Evolutionary conservation across 257 asterid genomes (phyloP), one percentile per base, ranked within the genome.

Genomic region (Hygrophila difformis): DNA sequence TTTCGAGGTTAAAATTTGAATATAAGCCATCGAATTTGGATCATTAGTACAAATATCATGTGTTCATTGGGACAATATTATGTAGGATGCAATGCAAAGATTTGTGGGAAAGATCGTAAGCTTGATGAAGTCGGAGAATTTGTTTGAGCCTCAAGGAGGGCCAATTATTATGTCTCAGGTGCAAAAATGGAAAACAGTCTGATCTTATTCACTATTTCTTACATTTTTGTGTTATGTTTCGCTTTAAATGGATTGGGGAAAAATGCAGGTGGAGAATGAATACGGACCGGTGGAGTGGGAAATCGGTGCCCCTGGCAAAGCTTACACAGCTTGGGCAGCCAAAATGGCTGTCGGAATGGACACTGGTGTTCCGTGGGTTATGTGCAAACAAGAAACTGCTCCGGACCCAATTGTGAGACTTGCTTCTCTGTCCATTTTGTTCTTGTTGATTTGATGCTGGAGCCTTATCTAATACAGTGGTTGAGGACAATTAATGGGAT

Each of bases 331-430:
- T 15, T 89, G 98, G 98, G 79, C 92, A 6, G 94, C 98, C 24
- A 61, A 79, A 62, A 73, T 89, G 96, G 96, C 98, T 31, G 86
- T 79, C 19, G 77, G 72, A 39, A 85, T 71, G 46, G 47, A 77
- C 19, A 89, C 96, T 16, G 96, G 93, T 20, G 98, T 85, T 15
- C 98, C 98, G 4, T 89, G 98, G 98, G 74, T 85, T 54, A 89
- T 89, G 96, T 89, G 98, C 72, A 89, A 86, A 47, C 98, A 85
- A 72, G 86, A 82, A 23, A 78, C 85, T n/a, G 96, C 94, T 40
- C 98, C 96, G 12, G 92, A 80, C 65, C 87, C 94, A 23, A 77
- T 85, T 13, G 98, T 89, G 66, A 57, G 60, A 47, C 50, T 41
- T 54, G n/a, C n/a, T n/a, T n/a, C n/a, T n/a, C n/a, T n/a, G n/a